Base-by-base conservation (phyloP, 257 asterid species). In the Agastache rugosa region DNA sequence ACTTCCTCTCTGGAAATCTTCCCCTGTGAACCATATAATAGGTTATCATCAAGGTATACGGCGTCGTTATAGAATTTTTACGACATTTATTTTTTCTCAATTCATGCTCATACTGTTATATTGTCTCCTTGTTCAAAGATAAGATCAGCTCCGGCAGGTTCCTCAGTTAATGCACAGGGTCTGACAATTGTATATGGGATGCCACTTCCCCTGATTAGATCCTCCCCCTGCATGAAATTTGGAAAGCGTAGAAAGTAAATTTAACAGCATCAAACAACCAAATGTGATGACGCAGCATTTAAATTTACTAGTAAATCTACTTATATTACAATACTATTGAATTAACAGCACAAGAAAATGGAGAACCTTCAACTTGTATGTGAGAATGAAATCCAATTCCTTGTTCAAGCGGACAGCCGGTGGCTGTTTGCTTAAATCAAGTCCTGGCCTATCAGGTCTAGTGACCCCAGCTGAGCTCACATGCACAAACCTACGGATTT, bases 61-160 rank as follows among this genome's bases (percentile, higher is more conserved):
- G 48, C 20, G 63, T 16, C 39, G 22, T 22, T 58, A 35, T 25
- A 44, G 35, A 73, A 34, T 75, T 25, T 20, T 6, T 17, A 48
- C 5, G 4, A 35, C 2, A 11, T 11, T 23, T 41, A 1, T 34
- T 61, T 15, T 54, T 45, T 41, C 6, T 31, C 15, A 51, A 71
- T 59, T 6, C 8, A 31, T 58, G 66, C 14, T 73, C 83, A 19
- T 90, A 94, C 97, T 73, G 97, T 94, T 67, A 92, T 94, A 78
- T 90, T 89, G 85, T 94, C 99, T 71, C 98, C 99, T 83, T 92
- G 97, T 14, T 92, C 99, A 67, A 92, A 92, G 44, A 92, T 83
- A 76, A 95, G 96, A 84, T 95, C 96, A 78, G 99, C 98, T 72
- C 99, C 97, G 22, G 99, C 98, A 70, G 99, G 97, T 80, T 94